These are phyloP conservation scores for Lipomyces yamadae DNA, from an alignment of 805 yeast genomes.

Conservation along the genomic window DNA sequence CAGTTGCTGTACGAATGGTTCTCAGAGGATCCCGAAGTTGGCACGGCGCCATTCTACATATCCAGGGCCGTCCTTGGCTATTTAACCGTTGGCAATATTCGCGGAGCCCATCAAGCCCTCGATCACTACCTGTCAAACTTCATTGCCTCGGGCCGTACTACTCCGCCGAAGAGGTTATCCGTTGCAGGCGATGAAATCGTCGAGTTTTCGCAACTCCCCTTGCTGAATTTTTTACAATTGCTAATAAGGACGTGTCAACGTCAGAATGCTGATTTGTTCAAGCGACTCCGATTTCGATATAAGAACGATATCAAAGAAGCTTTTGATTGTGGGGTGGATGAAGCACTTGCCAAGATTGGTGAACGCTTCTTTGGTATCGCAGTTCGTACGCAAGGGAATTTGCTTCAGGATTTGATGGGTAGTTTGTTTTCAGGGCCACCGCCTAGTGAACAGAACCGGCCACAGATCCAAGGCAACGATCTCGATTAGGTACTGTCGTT, in stretches of 20 bases:
- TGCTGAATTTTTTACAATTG: constrained; percentile 73
- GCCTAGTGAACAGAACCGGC: background rate
- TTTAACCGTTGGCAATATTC: constrained; percentile 66
- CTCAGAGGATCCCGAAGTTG: constrained; percentile 40
- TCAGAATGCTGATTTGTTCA: constrained; percentile 57
- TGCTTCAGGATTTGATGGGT: constrained; percentile 77
- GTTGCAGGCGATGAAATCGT: constrained; percentile 42
- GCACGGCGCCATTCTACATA: constrained; percentile 46
- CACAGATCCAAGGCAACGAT: constrained; percentile 13
- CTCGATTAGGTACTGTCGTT: constrained; percentile 9
- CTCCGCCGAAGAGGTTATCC: constrained; percentile 15
- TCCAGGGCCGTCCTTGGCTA: constrained; percentile 77
- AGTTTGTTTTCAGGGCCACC: constrained; percentile 52
- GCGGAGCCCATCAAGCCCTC: constrained; percentile 57
- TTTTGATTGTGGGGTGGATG: constrained; percentile 46
- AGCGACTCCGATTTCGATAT: constrained; percentile 59
- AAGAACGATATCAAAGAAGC: constrained; percentile 44
- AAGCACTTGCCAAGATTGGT: constrained; percentile 63
- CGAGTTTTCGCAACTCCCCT: constrained; percentile 51
- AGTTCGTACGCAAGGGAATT: constrained; percentile 58
- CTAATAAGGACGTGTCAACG: constrained; percentile 64
- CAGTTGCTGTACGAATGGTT: constrained; percentile 60
- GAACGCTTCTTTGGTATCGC: constrained; percentile 63
- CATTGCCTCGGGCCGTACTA: constrained; percentile 34
- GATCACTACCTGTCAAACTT: constrained; percentile 48